Conservation (phyloP, 768 basidiomycete species). For the Macrolepiota albuminosa region DNA sequence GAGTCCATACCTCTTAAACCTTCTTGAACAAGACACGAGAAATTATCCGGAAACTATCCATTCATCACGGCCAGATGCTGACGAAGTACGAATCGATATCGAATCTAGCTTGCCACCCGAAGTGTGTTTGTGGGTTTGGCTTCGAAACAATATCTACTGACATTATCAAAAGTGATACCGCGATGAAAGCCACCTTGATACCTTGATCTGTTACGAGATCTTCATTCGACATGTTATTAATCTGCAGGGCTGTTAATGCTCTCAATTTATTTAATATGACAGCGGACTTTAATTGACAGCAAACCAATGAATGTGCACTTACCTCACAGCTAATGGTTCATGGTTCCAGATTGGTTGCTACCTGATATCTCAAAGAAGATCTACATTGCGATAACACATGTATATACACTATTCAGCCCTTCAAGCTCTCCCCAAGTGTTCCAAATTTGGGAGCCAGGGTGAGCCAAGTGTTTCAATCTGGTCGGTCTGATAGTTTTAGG, state of each 20-base stretch:
- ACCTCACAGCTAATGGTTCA: neutral
- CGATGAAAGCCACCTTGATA: neutral
- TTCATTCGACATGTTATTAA: neutral
- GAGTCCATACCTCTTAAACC: neutral
- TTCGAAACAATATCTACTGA: neutral
- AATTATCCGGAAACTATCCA: neutral
- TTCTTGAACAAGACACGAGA: slow-evolving; percentile 8
- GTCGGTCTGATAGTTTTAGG: neutral
- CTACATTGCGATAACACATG: slow-evolving; percentile 1
- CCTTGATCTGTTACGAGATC: neutral
- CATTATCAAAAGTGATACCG: neutral
- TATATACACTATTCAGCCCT: neutral
- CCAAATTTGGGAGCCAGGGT: neutral
- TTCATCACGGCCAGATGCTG: neutral
- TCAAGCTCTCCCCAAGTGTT: slow-evolving; percentile 1
- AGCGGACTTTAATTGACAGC: neutral
- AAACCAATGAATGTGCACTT: neutral
- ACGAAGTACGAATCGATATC: neutral
- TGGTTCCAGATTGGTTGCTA: neutral
- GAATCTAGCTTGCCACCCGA: slow-evolving; percentile 6
- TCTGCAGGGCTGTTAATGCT: neutral
- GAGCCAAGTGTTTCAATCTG: neutral
- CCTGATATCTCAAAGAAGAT: neutral
- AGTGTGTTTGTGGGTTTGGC: neutral
- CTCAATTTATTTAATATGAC: neutral